Percentiles rank a stretch among this genome's conserved stretches.
These are phyloP conservation scores for Trifolium repens DNA, from an alignment of 306 rosid genomes.

Conservation along the genomic window DNA sequence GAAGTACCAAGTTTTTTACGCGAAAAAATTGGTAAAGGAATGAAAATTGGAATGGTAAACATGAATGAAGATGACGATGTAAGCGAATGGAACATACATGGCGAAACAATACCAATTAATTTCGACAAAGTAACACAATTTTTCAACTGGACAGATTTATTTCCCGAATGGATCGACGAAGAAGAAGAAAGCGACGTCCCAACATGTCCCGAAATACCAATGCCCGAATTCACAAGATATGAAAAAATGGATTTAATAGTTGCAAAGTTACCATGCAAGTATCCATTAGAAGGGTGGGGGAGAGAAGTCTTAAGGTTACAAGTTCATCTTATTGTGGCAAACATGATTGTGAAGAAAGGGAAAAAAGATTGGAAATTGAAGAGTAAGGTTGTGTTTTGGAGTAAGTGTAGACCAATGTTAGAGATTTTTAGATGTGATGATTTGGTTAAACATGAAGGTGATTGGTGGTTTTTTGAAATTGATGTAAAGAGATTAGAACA, in stretches of 20 bases:
- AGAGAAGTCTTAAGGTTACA: slow-evolving; percentile 81
- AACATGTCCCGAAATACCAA: slow-evolving; percentile 81
- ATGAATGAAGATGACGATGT: slow-evolving; percentile 67
- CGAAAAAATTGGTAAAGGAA: slow-evolving; percentile 54
- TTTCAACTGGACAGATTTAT: slow-evolving; percentile 89
- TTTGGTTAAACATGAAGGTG: slow-evolving; percentile 62
- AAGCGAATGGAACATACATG: slow-evolving; percentile 58
- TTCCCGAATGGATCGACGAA: slow-evolving; percentile 95
- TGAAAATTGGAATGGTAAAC: slow-evolving; percentile 86
- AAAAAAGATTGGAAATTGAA: slow-evolving; percentile 56
- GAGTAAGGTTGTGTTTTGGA: slow-evolving; percentile 65
- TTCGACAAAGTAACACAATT: slow-evolving; percentile 66
- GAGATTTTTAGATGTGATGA: slow-evolving; percentile 82
- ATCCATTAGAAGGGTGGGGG: slow-evolving; percentile 67
- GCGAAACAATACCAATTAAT: slow-evolving; percentile 40
- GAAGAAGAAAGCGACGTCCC: slow-evolving; percentile 89
- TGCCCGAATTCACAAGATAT: slow-evolving; percentile 62
- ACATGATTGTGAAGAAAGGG: slow-evolving; percentile 68
- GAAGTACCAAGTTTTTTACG: slow-evolving; percentile 64
- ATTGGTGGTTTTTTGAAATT: slow-evolving; percentile 84
- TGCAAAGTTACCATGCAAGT: slow-evolving; percentile 78
- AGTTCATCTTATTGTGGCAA: slow-evolving; percentile 76
- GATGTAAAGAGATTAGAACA: slow-evolving; percentile 63
- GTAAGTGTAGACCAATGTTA: slow-evolving; percentile 90
- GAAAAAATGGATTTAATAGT: slow-evolving; percentile 64